Evolutionary conservation across 306 rosid genomes (phyloP), one percentile per base, ranked within the genome.

Genomic region (Cucurbita maxima): DNA sequence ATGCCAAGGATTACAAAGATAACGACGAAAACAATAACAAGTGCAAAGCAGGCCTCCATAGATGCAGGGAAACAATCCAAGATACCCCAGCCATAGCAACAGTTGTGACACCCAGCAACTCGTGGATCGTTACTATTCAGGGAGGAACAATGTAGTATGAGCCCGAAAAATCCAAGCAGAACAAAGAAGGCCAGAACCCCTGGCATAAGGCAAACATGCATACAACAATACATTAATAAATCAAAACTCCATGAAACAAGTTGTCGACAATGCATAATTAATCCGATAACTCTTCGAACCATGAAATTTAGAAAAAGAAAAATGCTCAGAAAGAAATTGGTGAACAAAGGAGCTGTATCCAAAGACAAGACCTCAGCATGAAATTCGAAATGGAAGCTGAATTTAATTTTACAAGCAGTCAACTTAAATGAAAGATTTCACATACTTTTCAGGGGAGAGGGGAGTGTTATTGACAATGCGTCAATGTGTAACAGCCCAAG

Each of bases 61-160:
- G 99, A 95, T n/a, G 96, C 99, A 8, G 99, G 99, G 78, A 95
- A 95, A 86, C 99, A 95, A 83, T 95, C 99, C 86, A 95, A 81
- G 66, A 95, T 89, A 76, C 99, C 99, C 97, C 97, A 95, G 18
- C 99, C 99, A 54, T 95, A 95, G 77, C 99, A 95, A 82, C 99
- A 95, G 82, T 95, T 95, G 76, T 95, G 99, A 87, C 97, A 95
- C 51, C 99, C 97, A 50, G 96, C 96, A 91, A 95, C 88, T 73
- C 97, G 79, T 18, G 99, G 96, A 74, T 95, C 99, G 50, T 86
- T 89, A 83, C 79, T 76, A 82, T 88, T 91, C 71, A 91, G 88
- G 77, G 97, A 80, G 51, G 99, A 86, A 84, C 97, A 95, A 76
- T 95, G 99, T 43, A 89, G 91, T 82, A 95, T 88, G 75, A 95